phyloP scores from a whole-genome alignment of 768 basidiomycete genomes.

The Pholiota microspora region DNA sequence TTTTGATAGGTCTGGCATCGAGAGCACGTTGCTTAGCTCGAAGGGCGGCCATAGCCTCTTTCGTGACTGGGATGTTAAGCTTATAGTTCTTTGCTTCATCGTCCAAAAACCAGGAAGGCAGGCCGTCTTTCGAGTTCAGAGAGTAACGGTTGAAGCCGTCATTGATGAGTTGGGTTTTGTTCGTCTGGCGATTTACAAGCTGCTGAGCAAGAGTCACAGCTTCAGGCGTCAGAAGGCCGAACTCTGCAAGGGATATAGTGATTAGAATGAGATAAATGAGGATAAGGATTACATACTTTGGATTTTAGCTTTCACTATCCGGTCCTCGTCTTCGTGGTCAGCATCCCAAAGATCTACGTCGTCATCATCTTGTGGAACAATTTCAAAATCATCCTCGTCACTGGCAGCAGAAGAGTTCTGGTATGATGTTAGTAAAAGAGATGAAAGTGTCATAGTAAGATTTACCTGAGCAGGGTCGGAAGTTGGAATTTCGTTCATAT shows the following conservation, averaged over 20 bases:
- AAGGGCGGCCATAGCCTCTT: constrained; percentile 85
- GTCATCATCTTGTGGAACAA: constrained; percentile 66
- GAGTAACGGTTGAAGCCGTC: constrained; percentile 96
- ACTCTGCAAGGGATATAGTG: constrained; percentile 45
- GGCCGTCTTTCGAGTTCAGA: constrained; percentile 84
- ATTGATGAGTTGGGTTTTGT: constrained; percentile 85
- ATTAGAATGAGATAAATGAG: not conserved
- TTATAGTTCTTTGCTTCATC: constrained; percentile 94
- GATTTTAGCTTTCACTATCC: constrained; percentile 60
- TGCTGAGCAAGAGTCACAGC: constrained; percentile 90
- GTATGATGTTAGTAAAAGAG: not conserved
- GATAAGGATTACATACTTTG: constrained; percentile 48
- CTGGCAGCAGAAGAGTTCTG: constrained; percentile 2
- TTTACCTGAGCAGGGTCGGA: constrained; percentile 8
- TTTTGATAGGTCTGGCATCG: constrained; percentile 97
- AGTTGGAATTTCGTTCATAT: constrained; percentile 26
- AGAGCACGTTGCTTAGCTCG: constrained; percentile 90
- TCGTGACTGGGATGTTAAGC: constrained; percentile 93
- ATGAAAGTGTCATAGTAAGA: not conserved
- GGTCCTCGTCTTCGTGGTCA: constrained; percentile 75
- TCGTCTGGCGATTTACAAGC: constrained; percentile 87
- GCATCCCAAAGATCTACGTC: constrained; percentile 78
- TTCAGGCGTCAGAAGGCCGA: constrained; percentile 83
- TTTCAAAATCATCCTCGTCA: constrained; percentile 60
- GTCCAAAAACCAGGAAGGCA: constrained; percentile 96